Evolutionary conservation across 148 eudicot genomes (phyloP), one percentile per base, ranked within the genome.

Genomic region (Amaranthus cruentus): DNA sequence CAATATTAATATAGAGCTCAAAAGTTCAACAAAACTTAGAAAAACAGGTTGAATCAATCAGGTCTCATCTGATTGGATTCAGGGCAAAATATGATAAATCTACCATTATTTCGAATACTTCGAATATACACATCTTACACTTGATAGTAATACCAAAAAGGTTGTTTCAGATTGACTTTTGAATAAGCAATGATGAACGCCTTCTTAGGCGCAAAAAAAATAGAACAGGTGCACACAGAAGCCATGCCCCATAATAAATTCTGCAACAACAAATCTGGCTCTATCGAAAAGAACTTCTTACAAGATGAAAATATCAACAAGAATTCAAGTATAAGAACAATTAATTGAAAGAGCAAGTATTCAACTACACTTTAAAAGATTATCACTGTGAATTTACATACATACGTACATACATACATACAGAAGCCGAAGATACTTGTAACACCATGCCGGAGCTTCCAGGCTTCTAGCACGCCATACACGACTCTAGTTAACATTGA

Each of bases 361-460:
- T 43, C 10, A 62, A 56, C 46, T 28, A 59, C 47, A 47, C 61
- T 2, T 75, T 54, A 28, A 6, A 57, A 28, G 8, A 13, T 57
- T 53, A 64, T 63, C 4, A 59, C 18, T 63, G 67, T 56, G 71
- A 60, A 75, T 79, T 44, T 75, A 75, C 75, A 71, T 56, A 62
- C 73, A 47, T 61, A 51, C 71, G 70, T 75, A 75, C 75, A 71
- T 56, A 62, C 73, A 47, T 61, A 51, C 71, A 75, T 28, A 47
- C 44, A 15, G 51, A 58, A 47, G 52, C 18, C 53, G 47, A 72
- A 38, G 43, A 38, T 38, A 55, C 56, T 52, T 64, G 28, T 62
- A 62, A 51, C 54, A 57, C 42, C 51, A 58, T 48, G 7, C n/a
- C 66, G 46, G 55, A 58, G 47, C 13, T 43, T 58, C 46, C 62